Evolutionary conservation across 176 grass and related monocot species (phyloP).

Genomic region (Bromus sterilis): DNA sequence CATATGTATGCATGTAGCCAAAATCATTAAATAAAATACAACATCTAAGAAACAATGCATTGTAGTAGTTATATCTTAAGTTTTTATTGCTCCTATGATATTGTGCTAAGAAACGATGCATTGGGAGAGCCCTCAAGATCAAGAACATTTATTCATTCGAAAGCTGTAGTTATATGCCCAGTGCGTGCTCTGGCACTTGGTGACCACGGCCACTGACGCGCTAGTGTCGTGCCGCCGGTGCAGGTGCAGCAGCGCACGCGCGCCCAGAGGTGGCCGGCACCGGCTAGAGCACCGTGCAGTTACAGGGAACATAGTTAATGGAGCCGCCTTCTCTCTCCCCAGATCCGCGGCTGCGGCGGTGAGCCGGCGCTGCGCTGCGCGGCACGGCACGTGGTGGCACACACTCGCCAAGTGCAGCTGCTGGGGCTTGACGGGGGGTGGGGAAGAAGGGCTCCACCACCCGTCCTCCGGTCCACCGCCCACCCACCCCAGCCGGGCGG

Average conservation of each 20-base stretch:
- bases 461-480: not conserved
- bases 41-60: too few species aligned
- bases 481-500: not conserved
- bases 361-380: not conserved
- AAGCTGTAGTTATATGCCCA: too few species aligned
- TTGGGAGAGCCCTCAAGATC: too few species aligned
- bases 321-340: not conserved
- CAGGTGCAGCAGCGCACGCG: slow-evolving; percentile 2
- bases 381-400: not conserved
- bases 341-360: not conserved
- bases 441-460: not conserved
- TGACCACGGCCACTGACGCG: too few species aligned
- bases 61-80: too few species aligned
- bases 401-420: slow-evolving; percentile 18
- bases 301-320: not conserved
- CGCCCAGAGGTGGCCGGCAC: not conserved
- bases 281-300: not conserved
- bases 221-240: not conserved
- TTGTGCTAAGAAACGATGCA: too few species aligned
- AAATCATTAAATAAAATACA: too few species aligned
- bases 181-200: too few species aligned
- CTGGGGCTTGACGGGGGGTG: not conserved
- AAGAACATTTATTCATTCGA: too few species aligned
- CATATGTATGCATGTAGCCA: too few species aligned
- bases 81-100: too few species aligned